These are phyloP conservation scores for Dunaliella sp. DNA, from an alignment of 139 green algal species.

Conservation along the genomic window DNA sequence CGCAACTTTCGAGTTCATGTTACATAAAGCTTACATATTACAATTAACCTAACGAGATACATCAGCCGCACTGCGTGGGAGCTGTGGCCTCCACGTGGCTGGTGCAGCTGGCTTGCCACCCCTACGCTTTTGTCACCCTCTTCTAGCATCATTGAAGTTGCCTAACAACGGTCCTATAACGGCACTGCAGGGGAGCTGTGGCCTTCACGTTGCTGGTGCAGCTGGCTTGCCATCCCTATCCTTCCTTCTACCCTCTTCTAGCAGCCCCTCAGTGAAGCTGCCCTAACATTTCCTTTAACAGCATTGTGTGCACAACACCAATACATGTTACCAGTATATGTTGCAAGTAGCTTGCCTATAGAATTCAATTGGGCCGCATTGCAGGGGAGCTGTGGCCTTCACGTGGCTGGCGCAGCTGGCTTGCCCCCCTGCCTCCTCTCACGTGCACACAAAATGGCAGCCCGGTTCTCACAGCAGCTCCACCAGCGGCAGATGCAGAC, in stretches of 20 bases:
- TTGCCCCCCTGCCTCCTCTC: neutral
- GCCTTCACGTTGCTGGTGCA: no score
- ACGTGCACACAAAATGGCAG: neutral
- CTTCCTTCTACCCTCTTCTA: neutral
- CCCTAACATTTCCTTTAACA: neutral
- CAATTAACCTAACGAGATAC: no score
- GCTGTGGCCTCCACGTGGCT: no score
- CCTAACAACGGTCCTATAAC: neutral
- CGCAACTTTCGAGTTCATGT: no score
- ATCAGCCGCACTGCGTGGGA: no score
- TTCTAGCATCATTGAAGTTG: neutral
- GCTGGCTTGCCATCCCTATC: neutral
- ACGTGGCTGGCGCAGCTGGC: neutral
- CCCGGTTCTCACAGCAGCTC: neutral
- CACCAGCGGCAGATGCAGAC: neutral
- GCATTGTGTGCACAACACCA: no score
- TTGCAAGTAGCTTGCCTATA: neutral
- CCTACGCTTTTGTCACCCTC: neutral
- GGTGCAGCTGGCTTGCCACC: neutral
- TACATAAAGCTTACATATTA: no score
- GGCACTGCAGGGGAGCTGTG: no score
- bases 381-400: neutral
- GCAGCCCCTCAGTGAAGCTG: neutral
- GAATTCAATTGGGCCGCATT: neutral
- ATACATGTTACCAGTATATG: neutral